Conservation (phyloP, 2,329 filamentous ascomycete genomes). For the Cyclaneusma minus region DNA sequence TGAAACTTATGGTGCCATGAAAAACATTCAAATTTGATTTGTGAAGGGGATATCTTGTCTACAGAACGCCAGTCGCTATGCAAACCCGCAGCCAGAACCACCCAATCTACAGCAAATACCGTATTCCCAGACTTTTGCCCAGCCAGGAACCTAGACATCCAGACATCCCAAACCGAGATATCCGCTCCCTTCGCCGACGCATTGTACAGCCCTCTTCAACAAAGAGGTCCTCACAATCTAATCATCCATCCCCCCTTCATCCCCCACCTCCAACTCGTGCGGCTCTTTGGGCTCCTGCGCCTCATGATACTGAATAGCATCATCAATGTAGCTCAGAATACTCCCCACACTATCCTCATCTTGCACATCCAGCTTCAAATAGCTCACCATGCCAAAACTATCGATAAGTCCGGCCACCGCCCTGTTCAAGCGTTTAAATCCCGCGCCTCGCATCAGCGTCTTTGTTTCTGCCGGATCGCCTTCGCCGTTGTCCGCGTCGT, state of each 20-base stretch:
- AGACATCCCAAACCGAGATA: background rate
- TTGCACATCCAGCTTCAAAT: constrained; percentile 75
- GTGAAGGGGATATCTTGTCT: no score
- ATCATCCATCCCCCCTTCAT: constrained; percentile 39
- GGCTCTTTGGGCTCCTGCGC: constrained; percentile 83
- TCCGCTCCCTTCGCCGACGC: constrained; percentile 6
- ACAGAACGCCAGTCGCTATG: no score
- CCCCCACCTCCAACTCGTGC: no score
- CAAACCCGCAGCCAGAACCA: no score
- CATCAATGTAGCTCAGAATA: constrained; percentile 83
- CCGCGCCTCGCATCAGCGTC: constrained; percentile 65
- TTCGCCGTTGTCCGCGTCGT: constrained; percentile 28
- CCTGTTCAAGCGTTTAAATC: constrained; percentile 70
- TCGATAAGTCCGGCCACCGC: constrained; percentile 88
- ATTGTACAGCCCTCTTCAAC: constrained; percentile 15
- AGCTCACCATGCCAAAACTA: constrained; percentile 96
- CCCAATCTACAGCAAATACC: no score
- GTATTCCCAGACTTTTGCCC: no score
- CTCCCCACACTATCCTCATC: constrained; percentile 81
- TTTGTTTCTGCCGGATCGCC: constrained; percentile 43
- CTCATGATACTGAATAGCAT: constrained; percentile 86
- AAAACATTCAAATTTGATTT: no score
- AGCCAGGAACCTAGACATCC: background rate
- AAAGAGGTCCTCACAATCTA: constrained; percentile 25
- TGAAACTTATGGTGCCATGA: no score